Evolutionary conservation across 345 rosid genomes (phyloP), one percentile per base, ranked within the genome.

Genomic region (Hevea brasiliensis): DNA sequence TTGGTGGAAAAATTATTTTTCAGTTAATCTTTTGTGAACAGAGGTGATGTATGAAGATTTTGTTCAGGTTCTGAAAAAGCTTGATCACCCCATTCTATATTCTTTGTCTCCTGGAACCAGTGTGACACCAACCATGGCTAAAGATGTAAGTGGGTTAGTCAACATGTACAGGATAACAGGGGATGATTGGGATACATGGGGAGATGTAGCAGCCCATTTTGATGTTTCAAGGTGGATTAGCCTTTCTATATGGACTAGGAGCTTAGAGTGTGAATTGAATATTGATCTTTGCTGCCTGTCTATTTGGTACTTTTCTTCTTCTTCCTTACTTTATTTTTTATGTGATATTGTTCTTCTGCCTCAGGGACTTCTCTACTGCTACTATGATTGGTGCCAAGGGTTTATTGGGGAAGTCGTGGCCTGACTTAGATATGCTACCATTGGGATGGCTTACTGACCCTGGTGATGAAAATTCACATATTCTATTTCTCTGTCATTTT

Each of bases 141-240:
- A 87, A 84, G 87, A 83, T 67, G 83, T 90, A 47, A 81, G 87
- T 74, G 85, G 81, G 47, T 73, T 89, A 41, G 92, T 84, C 64
- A 92, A 88, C 86, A 87, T 90, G 97, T 94, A 92, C 80, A 85
- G 97, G 78, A 74, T 94, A 72, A 89, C 97, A 10, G 93, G 84
- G n/a, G 98, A 94, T 83, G 97, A 94, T 66, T 94, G 98, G 98
- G 98, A 94, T 74, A 76, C 84, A 37, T 94, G 98, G 98, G 80
- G 76, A 70, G 98, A 94, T 55, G 90, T 92, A 9, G 85, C 78
- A 32, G 35, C 91, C 67, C 98, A 94, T 87, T 94, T 94, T 74
- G 84, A 88, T 76, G 84, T 94, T 80, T 6, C 92, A 7, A 89
- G 98, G 98, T 94, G 59, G 65, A 72, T 54, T 56, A 44, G 78